phyloP scores from a whole-genome alignment of 495 filamentous ascomycete species.

The Lophium mytilinum region DNA sequence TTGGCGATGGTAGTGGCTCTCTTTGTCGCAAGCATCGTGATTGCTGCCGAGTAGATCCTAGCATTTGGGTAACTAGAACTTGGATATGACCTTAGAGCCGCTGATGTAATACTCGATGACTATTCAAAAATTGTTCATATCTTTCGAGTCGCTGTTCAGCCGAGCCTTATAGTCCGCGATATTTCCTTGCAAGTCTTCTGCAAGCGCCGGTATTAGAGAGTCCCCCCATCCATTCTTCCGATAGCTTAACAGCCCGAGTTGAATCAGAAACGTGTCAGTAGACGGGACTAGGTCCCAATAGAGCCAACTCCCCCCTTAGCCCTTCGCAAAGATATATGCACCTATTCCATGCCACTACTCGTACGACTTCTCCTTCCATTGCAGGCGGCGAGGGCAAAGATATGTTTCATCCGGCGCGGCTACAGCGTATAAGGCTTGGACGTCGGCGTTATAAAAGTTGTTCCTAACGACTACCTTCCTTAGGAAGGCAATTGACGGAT shows the following conservation, averaged over 20 bases:
- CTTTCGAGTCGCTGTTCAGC: too few relatives aligned
- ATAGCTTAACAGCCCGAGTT: slow-evolving; percentile 32
- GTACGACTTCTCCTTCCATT: slow-evolving; percentile 31
- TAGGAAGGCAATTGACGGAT: slow-evolving; percentile 39
- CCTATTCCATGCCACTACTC: slow-evolving; percentile 31
- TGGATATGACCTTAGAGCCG: too few relatives aligned
- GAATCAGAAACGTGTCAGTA: slow-evolving; percentile 29
- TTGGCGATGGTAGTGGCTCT: too few relatives aligned
- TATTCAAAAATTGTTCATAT: too few relatives aligned
- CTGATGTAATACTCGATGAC: too few relatives aligned
- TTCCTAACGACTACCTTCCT: slow-evolving; percentile 32
- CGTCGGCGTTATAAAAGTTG: slow-evolving; percentile 35
- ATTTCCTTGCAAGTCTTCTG: slow-evolving; percentile 25
- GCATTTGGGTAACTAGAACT: too few relatives aligned
- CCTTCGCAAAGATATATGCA: slow-evolving; percentile 35
- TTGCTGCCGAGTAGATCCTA: too few relatives aligned
- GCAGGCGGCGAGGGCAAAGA: slow-evolving; percentile 23
- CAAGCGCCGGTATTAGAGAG: slow-evolving; percentile 24
- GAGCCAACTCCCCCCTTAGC: slow-evolving; percentile 33
- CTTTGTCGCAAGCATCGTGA: too few relatives aligned
- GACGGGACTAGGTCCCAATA: slow-evolving; percentile 34
- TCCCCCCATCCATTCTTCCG: slow-evolving; percentile 24
- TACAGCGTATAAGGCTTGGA: slow-evolving; percentile 41
- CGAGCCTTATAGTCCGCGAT: slow-evolving; percentile 31
- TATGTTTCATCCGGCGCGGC: slow-evolving; percentile 36